Evolutionary conservation across 2,329 filamentous ascomycete species (phyloP).

Genomic region (Fusarium sp.): DNA sequence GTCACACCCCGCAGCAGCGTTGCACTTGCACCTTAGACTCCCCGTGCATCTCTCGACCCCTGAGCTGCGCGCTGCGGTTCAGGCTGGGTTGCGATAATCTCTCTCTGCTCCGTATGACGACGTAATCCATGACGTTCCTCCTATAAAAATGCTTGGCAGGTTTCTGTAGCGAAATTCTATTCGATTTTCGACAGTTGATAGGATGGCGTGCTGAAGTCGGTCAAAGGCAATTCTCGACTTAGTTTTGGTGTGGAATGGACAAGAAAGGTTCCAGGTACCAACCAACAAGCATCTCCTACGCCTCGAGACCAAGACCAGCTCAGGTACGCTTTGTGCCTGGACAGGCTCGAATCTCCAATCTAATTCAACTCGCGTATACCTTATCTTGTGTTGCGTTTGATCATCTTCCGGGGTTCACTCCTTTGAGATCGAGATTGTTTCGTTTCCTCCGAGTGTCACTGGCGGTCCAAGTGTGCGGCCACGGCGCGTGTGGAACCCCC

Average conservation of each 20-base stretch:
- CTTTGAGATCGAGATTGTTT: slow-evolving; percentile 23
- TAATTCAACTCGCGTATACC: background rate
- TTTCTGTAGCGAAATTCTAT: slow-evolving; percentile 2
- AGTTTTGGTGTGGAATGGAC: slow-evolving; percentile 30
- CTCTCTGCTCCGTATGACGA: slow-evolving; percentile 18
- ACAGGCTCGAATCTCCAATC: background rate
- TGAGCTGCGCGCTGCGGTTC: slow-evolving; percentile 9
- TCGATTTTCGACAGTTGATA: background rate
- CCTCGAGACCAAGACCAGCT: background rate
- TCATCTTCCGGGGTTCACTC: slow-evolving; percentile 29
- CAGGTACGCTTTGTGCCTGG: background rate
- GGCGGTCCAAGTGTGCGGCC: slow-evolving; percentile 10
- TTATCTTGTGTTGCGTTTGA: slow-evolving; percentile 23
- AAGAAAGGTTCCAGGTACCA: slow-evolving; percentile 8
- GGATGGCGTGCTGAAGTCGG: slow-evolving; percentile 2
- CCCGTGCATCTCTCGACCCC: slow-evolving; percentile 21
- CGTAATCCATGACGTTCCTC: slow-evolving; percentile 10
- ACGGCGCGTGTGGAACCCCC: slow-evolving; percentile 31
- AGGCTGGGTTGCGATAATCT: slow-evolving; percentile 21
- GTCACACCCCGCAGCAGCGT: slow-evolving; percentile 42
- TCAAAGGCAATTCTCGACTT: background rate
- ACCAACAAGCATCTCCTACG: background rate
- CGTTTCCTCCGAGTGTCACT: slow-evolving; percentile 20
- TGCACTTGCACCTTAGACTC: slow-evolving; percentile 10
- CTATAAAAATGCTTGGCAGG: background rate